Base-by-base conservation (phyloP, 176 grass and related monocot genomes). In the Lolium rigidum region DNA sequence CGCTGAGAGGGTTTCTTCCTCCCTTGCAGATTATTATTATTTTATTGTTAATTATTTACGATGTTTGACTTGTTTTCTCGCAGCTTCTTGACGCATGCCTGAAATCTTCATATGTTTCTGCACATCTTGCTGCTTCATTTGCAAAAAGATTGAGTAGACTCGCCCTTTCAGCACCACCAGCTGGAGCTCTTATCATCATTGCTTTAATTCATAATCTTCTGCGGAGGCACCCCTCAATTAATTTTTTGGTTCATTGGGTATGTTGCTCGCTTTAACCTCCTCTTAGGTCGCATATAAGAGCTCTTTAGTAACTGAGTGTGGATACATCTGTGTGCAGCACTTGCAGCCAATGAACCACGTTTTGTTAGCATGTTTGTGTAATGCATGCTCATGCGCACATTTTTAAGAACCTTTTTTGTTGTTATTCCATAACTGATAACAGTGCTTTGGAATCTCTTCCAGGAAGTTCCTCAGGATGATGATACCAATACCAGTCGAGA, bases 241-340 rank as follows among this genome's bases (percentile, higher is more conserved):
- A 95, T 88, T 98, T 98, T 75, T 78, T 98, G 68, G 94, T 98
- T 66, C 97, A 98, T 87, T 92, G 86, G 97, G 97, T 98, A 92
- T 78, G 70, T 91, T 87, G 60, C 64, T 56, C 70, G 22, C 71
- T 82, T 25, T 70, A 55, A 16, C 48, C 47, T 83, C 72, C 47
- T 83, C 72, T 54, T 31, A 64, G 20, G 54, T 44, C 54, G 44
- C 37, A 71, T 47, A 43, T 73, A 74, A 4, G 25, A 46, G 46
- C 12, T 73, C 37, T 3, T 74, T 15, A 77, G 78, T 86, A 22
- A 77, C 82, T 10, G 2, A 62, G 46, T 88, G 14, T 79, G 55
- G 21, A 43, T 65, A 54, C 56, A 47, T 52, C 11, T 9, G 12
- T 79, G 21, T 63, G 79, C 14, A 11, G 21, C 13, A 73, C 11